Conservation (phyloP, 176 grass and related monocot species). For the Echinochloa phyllopogon region DNA sequence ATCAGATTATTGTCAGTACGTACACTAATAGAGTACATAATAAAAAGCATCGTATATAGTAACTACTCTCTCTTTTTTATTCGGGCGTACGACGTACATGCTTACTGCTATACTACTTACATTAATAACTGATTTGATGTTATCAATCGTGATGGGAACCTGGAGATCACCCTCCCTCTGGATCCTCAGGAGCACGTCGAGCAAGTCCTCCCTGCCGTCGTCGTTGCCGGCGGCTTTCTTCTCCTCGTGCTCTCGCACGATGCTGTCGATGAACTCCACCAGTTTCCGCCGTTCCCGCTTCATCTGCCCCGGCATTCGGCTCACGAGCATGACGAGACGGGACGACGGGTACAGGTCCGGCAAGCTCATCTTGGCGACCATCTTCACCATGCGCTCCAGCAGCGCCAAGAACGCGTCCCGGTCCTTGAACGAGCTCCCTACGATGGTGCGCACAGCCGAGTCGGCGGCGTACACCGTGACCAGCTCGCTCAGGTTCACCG, state of each 20-base stretch:
- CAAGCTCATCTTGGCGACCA: conserved; percentile 38
- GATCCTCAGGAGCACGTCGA: conserved; percentile 51
- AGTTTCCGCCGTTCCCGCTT: conserved; percentile 1
- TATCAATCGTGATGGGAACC: conserved; percentile 34
- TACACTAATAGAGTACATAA: not conserved
- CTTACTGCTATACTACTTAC: not conserved
- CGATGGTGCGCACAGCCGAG: conserved; percentile 26
- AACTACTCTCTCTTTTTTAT: not conserved
- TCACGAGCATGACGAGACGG: conserved; percentile 28
- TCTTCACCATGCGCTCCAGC: conserved; percentile 14
- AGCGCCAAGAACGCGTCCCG: not conserved
- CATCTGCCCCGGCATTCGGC: conserved; percentile 1
- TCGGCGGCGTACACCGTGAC: conserved; percentile 14
- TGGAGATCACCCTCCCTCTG: conserved; percentile 33
- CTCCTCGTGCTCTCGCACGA: conserved; percentile 44
- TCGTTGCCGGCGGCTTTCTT: not conserved
- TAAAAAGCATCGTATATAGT: not conserved
- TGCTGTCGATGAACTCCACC: conserved; percentile 16
- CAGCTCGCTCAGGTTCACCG: conserved; percentile 22
- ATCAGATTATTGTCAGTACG: not conserved
- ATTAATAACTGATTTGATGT: conserved; percentile 34
- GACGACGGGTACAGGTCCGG: conserved; percentile 56
- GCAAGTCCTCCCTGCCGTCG: conserved; percentile 38
- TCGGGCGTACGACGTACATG: not conserved
- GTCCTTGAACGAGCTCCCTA: conserved; percentile 24